Base-by-base conservation (phyloP, 805 yeast genomes). In the Kodamaea kaohsiungensis region DNA sequence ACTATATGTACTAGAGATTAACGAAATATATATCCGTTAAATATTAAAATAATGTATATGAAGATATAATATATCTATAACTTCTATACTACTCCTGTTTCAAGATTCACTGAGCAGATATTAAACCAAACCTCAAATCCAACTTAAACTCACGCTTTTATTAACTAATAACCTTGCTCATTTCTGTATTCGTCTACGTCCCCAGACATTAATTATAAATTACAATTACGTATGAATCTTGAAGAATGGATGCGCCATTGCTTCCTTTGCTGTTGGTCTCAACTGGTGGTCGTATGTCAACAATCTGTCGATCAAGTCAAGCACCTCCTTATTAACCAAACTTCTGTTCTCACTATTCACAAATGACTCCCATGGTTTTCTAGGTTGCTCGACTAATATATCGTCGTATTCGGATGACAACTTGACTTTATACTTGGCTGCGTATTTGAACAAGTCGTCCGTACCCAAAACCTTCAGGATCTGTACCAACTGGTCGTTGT, bases 381-480 rank as follows among this genome's bases (percentile, higher is more conserved):
- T 83, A 40, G 89, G 83, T 71, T 85, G 89, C 58, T 77, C 84
- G 52, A 83, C 86, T 60, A 82, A 66, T 53, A 89, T 81, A 52
- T 86, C 88, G 61, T 86, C 88, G 68, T 88, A 91, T 65, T 91
- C 96, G 38, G 79, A 75, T 53, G 91, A 86, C 57, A 92, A 75
- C 53, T 78, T 79, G 53, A 92, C 75, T 33, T 86, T 83, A 67
- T 92, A 92, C 69, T 87, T 91, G 37, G 75, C 68, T 62, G 89
- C 73, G 67, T 91, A 92, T 40, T 74, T 75, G 69, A 82, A 80
- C 56, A 92, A 77, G 55, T 86, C 90, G 52, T 88, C 92, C 1
- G 96, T 89, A 2, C 98, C 98, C 62, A 92, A 73, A 0, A 92
- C 91, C 60, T 91, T 82, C 4, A 89, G 91, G 59, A 92, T 92